Evolutionary conservation across 148 eudicot species (phyloP).

Genomic region (Rhododendron mucronatum): DNA sequence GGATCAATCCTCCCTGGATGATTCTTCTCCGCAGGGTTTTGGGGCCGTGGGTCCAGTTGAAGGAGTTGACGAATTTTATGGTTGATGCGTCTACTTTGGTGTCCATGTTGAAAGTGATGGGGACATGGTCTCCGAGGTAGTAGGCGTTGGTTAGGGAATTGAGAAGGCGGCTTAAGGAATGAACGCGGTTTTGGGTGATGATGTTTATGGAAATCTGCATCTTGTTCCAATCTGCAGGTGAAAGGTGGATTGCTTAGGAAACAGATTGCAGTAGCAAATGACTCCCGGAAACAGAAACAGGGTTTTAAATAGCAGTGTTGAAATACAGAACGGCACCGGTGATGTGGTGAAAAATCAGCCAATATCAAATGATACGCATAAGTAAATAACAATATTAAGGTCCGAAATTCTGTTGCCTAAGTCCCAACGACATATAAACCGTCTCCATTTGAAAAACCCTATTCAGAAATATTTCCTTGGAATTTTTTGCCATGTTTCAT

Average conservation of each 20-base stretch:
- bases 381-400: neutral
- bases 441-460: too few relatives aligned
- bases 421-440: neutral
- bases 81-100: conserved; percentile 79
- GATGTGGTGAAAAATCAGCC: neutral
- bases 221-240: conserved; percentile 73
- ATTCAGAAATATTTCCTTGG: neutral
- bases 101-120: conserved; percentile 86
- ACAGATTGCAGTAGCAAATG: neutral
- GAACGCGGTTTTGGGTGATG: conserved; percentile 75
- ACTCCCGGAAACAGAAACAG: neutral
- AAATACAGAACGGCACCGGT: neutral
- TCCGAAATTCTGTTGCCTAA: neutral
- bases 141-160: conserved; percentile 66
- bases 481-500: too few relatives aligned
- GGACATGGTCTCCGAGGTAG: conserved; percentile 75
- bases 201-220: conserved; percentile 75
- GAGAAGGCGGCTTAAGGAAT: conserved; percentile 68
- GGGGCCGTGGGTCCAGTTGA: conserved; percentile 80
- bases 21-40: conserved; percentile 69
- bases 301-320: neutral
- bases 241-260: neutral
- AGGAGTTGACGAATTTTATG: conserved; percentile 47
- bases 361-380: neutral
- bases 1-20: conserved; percentile 93